phyloP scores from a whole-genome alignment of 805 yeast genomes.

The Yamadazyma endophytica region DNA sequence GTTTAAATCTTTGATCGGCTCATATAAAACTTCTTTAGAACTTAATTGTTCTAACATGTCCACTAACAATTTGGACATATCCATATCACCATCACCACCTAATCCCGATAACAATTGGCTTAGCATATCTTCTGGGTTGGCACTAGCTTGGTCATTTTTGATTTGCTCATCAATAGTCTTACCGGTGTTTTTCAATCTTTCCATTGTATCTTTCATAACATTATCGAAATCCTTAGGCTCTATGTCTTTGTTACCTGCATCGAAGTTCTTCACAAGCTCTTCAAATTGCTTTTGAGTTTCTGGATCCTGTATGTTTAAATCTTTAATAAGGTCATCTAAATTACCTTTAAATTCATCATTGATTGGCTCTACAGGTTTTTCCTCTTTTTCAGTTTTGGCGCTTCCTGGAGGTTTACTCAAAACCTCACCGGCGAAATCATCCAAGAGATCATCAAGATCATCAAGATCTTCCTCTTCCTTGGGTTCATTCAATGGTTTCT shows the following conservation, averaged over 20 bases:
- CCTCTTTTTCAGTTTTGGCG: constrained; percentile 6
- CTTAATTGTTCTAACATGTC: constrained; percentile 80
- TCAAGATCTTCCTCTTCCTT: constrained; percentile 50
- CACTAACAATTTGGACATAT: constrained; percentile 57
- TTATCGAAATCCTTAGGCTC: constrained; percentile 52
- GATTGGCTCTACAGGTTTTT: constrained; percentile 24
- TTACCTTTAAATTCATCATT: constrained; percentile 29
- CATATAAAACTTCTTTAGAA: constrained; percentile 80
- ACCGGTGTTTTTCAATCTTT: constrained; percentile 75
- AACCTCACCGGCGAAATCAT: constrained; percentile 75
- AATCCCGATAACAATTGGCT: constrained; percentile 54
- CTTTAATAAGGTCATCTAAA: constrained; percentile 43
- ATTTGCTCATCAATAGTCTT: constrained; percentile 59
- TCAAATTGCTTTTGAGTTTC: constrained; percentile 50
- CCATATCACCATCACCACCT: constrained; percentile 44
- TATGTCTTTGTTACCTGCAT: constrained; percentile 29
- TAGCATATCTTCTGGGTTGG: constrained; percentile 51
- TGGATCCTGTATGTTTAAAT: constrained; percentile 48
- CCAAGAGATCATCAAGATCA: constrained; percentile 79
- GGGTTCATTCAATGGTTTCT: constrained; percentile 1
- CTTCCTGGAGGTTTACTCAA: constrained; percentile 60
- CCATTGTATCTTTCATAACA: constrained; percentile 76
- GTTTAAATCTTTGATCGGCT: constrained; percentile 79
- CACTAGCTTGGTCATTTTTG: constrained; percentile 38
- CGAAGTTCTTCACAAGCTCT: constrained; percentile 41